Evolutionary conservation across 2,329 filamentous ascomycete genomes (phyloP), one percentile per base, ranked within the genome.

Genomic region (Epichloe typhina): DNA sequence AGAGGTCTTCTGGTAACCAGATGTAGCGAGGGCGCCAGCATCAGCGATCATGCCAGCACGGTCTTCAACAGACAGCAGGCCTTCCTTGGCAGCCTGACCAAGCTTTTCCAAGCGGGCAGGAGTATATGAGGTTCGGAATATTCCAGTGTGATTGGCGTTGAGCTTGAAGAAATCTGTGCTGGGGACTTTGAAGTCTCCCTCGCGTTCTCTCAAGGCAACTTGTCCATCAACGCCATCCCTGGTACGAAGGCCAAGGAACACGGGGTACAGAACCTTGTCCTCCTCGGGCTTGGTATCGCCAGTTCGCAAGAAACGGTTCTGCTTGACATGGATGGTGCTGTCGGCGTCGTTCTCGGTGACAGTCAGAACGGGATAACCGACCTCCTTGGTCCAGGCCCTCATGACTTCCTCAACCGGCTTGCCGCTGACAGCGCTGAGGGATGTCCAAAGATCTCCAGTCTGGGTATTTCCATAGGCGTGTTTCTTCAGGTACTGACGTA

Each of bases 381-480:
- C 86, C 61, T 95, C 85, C 76, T 95, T 96, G 48, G 91, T 97
- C 91, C 91, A 97, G 57, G 91, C 88, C 50, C 89, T 84, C 83
- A 96, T 96, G 51, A 96, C 85, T 54, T 87, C 79, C 61, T 88
- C 82, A 15, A 97, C 84, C 48, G 90, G 84, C 71, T 96, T 95
- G 54, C 90, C 90, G 62, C 89, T 95, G 17, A 88, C 91, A 55
- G 90, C 83, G 54, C 83, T 85, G 41, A 97, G 76, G 35, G 90
- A 86, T 52, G 84, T 81, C 91, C 91, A 97, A 23, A 97, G 76
- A 61, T 97, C 90, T 49, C 84, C 80, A 1, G 91, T 97, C 65
- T 88, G 78, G 1, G 91, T 96, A 73, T 97, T 97, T 45, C 88
- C 86, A 64, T 93, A 97, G n/a, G 89, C 88, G 64, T 96, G 90